A percentile compares a stretch with the other conserved stretches of the same genome.
Evolutionary conservation across 805 yeast species (phyloP).

Genomic region (Starmerella vitae): DNA sequence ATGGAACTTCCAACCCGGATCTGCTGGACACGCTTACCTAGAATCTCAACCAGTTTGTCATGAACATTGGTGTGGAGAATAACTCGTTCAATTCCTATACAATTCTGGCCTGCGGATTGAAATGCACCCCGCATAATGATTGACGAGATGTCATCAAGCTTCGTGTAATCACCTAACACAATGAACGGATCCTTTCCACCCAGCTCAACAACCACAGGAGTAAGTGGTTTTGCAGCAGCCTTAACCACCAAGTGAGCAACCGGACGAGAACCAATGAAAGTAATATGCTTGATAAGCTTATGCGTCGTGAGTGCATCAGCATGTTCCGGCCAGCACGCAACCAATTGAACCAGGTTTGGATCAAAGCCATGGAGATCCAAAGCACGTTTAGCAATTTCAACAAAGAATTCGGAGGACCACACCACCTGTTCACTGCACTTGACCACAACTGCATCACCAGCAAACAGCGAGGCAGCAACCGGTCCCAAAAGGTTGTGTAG

Average conservation of each 20-base stretch:
- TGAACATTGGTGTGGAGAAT: conserved; percentile 54
- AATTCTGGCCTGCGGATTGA: conserved; percentile 95
- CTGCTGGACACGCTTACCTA: conserved; percentile 43
- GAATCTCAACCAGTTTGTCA: conserved; percentile 42
- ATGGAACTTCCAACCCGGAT: conserved; percentile 81
- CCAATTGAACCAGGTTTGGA: conserved; percentile 74
- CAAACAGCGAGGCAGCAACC: conserved; percentile 68
- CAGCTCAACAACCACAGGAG: conserved; percentile 89
- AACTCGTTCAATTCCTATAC: conserved; percentile 94
- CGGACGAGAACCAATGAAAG: conserved; percentile 91
- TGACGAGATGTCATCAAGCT: conserved; percentile 41
- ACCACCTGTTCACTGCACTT: conserved; percentile 94
- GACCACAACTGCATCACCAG: conserved; percentile 83
- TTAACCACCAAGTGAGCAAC: conserved; percentile 79
- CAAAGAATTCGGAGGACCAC: conserved; percentile 80
- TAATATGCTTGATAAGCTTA: conserved; percentile 69
- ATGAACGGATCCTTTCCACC: conserved; percentile 94
- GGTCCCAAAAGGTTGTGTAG: conserved; percentile 92
- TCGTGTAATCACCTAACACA: conserved; percentile 45
- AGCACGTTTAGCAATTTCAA: conserved; percentile 57
- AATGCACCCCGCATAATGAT: conserved; percentile 88
- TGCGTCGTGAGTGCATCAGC: conserved; percentile 81
- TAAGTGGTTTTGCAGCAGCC: conserved; percentile 73
- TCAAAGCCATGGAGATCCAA: conserved; percentile 60
- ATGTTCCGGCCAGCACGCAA: conserved; percentile 77